Evolutionary conservation across 2,329 filamentous ascomycete genomes (phyloP).

Genomic region (Fonsecaea nubica): DNA sequence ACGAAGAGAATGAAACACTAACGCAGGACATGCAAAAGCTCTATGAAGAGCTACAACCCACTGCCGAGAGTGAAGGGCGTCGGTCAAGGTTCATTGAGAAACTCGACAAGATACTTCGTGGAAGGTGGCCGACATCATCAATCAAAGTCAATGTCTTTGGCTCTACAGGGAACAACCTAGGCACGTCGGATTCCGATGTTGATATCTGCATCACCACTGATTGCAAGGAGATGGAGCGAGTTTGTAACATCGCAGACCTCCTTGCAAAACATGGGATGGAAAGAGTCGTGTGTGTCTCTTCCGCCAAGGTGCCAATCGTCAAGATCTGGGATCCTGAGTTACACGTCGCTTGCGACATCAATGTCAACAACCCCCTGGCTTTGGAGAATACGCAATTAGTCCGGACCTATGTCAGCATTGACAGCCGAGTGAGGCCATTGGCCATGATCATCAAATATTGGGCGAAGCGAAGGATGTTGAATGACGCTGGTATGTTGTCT

Average conservation of each 20-base stretch:
- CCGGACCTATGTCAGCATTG: conserved; percentile 92
- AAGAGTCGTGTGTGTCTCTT: conserved; percentile 90
- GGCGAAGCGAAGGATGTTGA: conserved; percentile 90
- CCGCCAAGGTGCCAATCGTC: conserved; percentile 96
- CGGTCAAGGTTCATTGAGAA: conserved; percentile 81
- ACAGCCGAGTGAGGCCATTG: conserved; percentile 85
- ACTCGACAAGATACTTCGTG: conserved; percentile 83
- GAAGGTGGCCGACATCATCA: conserved; percentile 87
- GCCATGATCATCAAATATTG: conserved; percentile 98
- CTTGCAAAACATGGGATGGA: conserved; percentile 93
- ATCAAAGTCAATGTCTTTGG: conserved; percentile 94
- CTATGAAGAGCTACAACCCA: conserved; percentile 84
- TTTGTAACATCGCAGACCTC: conserved; percentile 87
- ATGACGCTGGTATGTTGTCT: conserved; percentile 81
- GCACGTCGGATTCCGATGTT: conserved; percentile 95
- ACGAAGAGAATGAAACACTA: conserved; percentile 76
- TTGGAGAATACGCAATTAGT: conserved; percentile 98
- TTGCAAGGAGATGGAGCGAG: conserved; percentile 83
- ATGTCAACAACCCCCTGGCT: conserved; percentile 95
- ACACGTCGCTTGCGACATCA: conserved; percentile 91
- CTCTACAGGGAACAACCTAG: conserved; percentile 94
- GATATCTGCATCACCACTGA: conserved; percentile 97
- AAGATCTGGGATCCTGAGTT: conserved; percentile 98
- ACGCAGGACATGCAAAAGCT: conserved; percentile 83
- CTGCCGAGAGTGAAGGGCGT: conserved; percentile 75